Base-by-base conservation (phyloP, 306 rosid species). In the Dryas drummondii region DNA sequence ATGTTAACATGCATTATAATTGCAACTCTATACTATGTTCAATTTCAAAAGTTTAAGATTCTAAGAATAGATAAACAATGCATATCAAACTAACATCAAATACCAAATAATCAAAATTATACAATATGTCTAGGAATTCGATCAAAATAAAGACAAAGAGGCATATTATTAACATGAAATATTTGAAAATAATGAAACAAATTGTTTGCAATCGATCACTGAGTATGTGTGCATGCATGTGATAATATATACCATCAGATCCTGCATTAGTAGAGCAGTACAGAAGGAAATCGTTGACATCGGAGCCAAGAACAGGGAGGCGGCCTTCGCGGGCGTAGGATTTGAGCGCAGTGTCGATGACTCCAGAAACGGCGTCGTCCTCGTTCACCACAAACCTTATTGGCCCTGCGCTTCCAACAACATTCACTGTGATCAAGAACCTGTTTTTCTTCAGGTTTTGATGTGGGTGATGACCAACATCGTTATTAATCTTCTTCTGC, bases 341-440 rank as follows among this genome's bases (percentile, higher is more conserved):
- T 27, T 75, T 66, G 45, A 86, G 82, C 42, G 83, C 75, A 10
- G 79, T 73, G 26, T 80, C 73, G 22, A 80, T 75, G 37, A 80
- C 85, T 2, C 5, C 19, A 19, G 71, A 58, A 27, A 86, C 85
- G 0, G 42, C n/a, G 41, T 82, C 83, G 2, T 67, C 76, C 16
- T 83, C 85, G 2, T 78, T 71, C 74, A 75, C 85, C 53, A 86
- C 78, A 48, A 82, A 80, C 45, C 84, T 75, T 47, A 86, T 9
- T 14, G 89, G 83, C 5, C 87, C 80, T 13, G 77, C 10, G 4
- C 83, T 78, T 66, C 85, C 86, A 11, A 81, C 16, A 6, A 78
- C 81, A 46, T 65, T 78, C 27, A 77, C 75, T 10, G 82, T 76
- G 37, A 76, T 77, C 74, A 76, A 65, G 32, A 85, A 55, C 70